A percentile compares a stretch with the other conserved stretches of the same genome.
These are phyloP conservation scores for Yarrowia osloensis DNA, from an alignment of 805 yeast genomes.

Conservation along the genomic window DNA sequence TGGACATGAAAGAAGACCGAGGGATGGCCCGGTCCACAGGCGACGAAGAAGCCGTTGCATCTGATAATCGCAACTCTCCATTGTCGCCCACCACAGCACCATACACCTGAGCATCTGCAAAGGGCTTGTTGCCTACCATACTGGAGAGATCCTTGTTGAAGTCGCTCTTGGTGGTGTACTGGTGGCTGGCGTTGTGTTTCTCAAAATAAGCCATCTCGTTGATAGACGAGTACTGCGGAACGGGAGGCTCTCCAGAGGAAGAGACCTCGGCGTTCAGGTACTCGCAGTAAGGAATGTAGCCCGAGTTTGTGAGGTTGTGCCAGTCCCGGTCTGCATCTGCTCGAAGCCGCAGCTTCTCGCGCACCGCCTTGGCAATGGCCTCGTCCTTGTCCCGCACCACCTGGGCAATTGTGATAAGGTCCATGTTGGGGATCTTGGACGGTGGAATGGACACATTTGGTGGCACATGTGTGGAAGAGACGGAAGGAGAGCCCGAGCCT, in stretches of 20 bases:
- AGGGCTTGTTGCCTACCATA: conserved; percentile 18
- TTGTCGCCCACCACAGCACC: conserved; percentile 31
- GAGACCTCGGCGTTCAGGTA: conserved; percentile 47
- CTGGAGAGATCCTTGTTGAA: conserved; percentile 33
- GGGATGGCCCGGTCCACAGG: conserved; percentile 11
- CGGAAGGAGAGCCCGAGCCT: conserved; percentile 40
- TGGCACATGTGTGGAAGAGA: conserved; percentile 31
- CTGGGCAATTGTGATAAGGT: conserved; percentile 76
- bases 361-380: conserved; percentile 79
- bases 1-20: conserved; percentile 7
- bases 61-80: conserved; percentile 28
- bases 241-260: conserved; percentile 46
- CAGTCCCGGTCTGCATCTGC: conserved; percentile 64
- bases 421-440: conserved; percentile 91
- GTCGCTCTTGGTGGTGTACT: conserved; percentile 39
- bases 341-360: conserved; percentile 74
- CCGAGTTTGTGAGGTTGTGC: conserved; percentile 84
- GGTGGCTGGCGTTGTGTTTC: conserved; percentile 47
- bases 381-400: conserved; percentile 73
- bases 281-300: conserved; percentile 77
- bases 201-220: conserved; percentile 51
- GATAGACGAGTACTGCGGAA: conserved; percentile 72
- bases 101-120: conserved; percentile 24
- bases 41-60: conserved; percentile 3
- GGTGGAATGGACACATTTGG: conserved; percentile 81